Conservation (phyloP, 306 rosid genomes). For the Macrotyloma uniflorum region DNA sequence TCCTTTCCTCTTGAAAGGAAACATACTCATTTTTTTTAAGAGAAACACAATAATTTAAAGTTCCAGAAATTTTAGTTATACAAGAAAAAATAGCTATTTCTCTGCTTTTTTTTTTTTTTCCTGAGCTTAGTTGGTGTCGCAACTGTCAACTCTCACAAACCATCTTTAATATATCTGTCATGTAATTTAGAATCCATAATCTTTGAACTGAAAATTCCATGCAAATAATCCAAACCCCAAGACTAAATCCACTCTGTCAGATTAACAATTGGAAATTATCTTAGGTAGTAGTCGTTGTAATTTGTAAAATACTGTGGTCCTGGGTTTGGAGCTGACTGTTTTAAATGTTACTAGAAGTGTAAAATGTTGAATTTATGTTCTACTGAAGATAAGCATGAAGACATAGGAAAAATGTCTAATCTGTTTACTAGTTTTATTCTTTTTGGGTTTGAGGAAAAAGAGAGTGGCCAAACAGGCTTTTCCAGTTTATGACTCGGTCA, state of each 20-base stretch:
- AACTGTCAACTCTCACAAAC: neutral
- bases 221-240: neutral
- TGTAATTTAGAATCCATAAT: neutral
- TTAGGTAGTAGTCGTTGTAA: neutral
- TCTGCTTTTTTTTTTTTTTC: neutral
- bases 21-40: constrained; percentile 34
- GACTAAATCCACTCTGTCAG: too few species aligned
- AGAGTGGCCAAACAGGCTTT: neutral
- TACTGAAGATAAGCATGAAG: neutral
- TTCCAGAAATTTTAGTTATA: constrained; percentile 21
- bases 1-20: constrained; percentile 44
- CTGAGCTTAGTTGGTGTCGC: neutral
- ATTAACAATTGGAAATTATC: neutral
- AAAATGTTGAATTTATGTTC: constrained; percentile 8
- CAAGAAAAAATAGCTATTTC: constrained; percentile 21
- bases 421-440: neutral
- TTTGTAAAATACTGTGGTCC: neutral
- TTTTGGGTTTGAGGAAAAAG: neutral
- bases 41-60: constrained; percentile 28
- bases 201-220: neutral
- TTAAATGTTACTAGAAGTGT: neutral
- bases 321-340: neutral
- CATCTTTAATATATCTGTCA: neutral
- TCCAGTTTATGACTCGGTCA: constrained; percentile 6
- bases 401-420: constrained; percentile 15